Evolutionary conservation across 2,329 filamentous ascomycete species (phyloP).

Genomic region (Sordariomycetes sp.): DNA sequence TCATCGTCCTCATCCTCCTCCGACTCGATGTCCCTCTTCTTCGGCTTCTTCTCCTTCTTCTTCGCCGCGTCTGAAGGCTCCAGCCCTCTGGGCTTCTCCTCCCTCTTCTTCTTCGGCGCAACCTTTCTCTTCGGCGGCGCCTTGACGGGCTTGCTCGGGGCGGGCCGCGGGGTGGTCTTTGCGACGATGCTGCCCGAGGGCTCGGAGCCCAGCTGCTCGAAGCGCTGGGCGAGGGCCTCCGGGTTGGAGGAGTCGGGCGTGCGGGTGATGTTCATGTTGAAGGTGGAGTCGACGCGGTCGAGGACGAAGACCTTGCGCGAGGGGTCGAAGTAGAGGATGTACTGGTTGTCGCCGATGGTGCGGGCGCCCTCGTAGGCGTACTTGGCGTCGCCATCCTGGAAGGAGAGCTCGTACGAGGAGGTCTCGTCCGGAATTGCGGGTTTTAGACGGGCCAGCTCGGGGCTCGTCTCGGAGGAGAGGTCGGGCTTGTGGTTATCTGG

Average conservation of each 20-base stretch:
- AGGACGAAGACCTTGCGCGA: constrained; percentile 67
- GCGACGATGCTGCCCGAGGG: constrained; percentile 12
- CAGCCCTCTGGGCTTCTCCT: constrained; percentile 41
- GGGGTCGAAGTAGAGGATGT: constrained; percentile 67
- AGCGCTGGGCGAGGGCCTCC: constrained; percentile 52
- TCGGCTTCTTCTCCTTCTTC: constrained; percentile 29
- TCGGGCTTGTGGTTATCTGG: constrained; percentile 53
- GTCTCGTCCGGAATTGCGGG: constrained; percentile 36
- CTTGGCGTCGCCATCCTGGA: constrained; percentile 41
- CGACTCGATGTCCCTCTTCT: constrained; percentile 34
- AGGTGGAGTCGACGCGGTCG: constrained; percentile 69
- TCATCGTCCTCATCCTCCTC: constrained; percentile 43
- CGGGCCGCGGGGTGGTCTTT: constrained; percentile 1
- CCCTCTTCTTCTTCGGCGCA: constrained; percentile 17
- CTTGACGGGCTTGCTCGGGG: background rate
- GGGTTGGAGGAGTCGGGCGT: constrained; percentile 55
- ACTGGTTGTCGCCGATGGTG: constrained; percentile 44
- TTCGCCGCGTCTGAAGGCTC: constrained; percentile 47
- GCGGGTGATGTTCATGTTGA: constrained; percentile 76
- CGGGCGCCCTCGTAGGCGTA: constrained; percentile 53
- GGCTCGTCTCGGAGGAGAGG: constrained; percentile 35
- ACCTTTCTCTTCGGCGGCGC: constrained; percentile 13
- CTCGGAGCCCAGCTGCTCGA: constrained; percentile 49
- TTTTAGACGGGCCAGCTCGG: constrained; percentile 38
- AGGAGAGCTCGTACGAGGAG: constrained; percentile 44